These are phyloP conservation scores for Dittrichia graveolens DNA, from an alignment of 129 eudicot species.

Conservation along the genomic window DNA sequence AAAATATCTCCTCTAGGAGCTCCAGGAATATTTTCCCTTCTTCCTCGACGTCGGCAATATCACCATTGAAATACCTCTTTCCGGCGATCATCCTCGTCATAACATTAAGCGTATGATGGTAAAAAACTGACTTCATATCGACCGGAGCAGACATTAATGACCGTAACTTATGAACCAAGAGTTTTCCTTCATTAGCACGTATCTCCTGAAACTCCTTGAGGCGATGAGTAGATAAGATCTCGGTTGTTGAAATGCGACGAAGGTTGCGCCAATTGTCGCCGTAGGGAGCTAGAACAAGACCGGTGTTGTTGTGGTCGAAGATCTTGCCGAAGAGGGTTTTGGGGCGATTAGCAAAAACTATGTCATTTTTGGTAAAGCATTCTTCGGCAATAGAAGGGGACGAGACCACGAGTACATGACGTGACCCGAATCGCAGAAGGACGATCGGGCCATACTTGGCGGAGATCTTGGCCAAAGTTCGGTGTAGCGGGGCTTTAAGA, in stretches of 20 bases:
- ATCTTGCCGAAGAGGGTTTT: constrained; percentile 31
- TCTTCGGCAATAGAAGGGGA: constrained; percentile 40
- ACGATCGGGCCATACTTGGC: constrained; percentile 29
- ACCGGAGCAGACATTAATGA: constrained; percentile 6
- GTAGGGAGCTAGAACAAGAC: constrained; percentile 38
- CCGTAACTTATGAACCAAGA: constrained; percentile 4
- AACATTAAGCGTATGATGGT: constrained; percentile 28
- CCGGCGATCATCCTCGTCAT: constrained; percentile 47
- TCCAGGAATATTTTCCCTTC: constrained; percentile 30
- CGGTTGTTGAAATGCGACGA: constrained; percentile 44
- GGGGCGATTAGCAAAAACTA: constrained; percentile 47
- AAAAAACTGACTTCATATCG: constrained; percentile 31
- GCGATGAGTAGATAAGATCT: constrained; percentile 44
- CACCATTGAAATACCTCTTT: constrained; percentile 39
- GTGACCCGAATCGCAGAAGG: constrained; percentile 34
- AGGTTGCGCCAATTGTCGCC: constrained; percentile 52
- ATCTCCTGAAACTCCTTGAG: constrained; percentile 36
- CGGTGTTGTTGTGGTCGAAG: constrained; percentile 39
- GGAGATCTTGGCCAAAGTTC: constrained; percentile 25
- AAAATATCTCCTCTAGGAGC: constrained; percentile 28
- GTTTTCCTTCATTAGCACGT: constrained; percentile 34
- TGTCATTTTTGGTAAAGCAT: constrained; percentile 44
- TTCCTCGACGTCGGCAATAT: constrained; percentile 16
- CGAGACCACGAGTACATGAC: constrained; percentile 37
- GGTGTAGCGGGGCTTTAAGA: constrained; percentile 41